Evolutionary conservation across 306 rosid species (phyloP).

Genomic region (Gastrolobium villosum): DNA sequence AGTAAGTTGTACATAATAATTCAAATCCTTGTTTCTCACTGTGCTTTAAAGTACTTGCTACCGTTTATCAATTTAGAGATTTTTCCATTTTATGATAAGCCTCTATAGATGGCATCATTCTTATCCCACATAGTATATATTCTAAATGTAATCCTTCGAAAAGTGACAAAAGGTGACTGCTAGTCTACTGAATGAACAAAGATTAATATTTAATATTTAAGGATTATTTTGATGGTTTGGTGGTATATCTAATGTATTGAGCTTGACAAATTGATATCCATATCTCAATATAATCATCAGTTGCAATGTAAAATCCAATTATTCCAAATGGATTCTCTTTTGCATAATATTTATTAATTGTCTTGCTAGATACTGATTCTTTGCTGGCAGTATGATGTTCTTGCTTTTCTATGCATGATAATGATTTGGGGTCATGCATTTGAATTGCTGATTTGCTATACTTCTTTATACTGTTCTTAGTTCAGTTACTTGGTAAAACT

Average conservation of each 20-base stretch:
- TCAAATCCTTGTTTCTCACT: constrained; percentile 33
- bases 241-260: constrained; percentile 33
- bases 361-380: background rate
- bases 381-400: background rate
- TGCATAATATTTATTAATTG: background rate
- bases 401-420: constrained; percentile 32
- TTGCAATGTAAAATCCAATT: constrained; percentile 20
- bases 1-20: constrained; percentile 69
- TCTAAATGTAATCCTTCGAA: constrained; percentile 34
- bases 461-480: background rate
- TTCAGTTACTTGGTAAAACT: background rate
- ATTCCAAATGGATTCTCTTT: constrained; percentile 18
- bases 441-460: constrained; percentile 4
- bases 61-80: constrained; percentile 18
- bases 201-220: constrained; percentile 36
- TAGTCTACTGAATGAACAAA: constrained; percentile 18
- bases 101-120: constrained; percentile 15
- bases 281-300: constrained; percentile 2
- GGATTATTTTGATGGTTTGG: constrained; percentile 27
- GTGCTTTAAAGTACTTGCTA: constrained; percentile 17
- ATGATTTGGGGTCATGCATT: constrained; percentile 3
- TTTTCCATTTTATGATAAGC: constrained; percentile 30
- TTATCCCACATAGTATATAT: constrained; percentile 21
- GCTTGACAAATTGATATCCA: constrained; percentile 20
- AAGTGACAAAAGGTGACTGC: constrained; percentile 25